A percentile compares a stretch with the other conserved stretches of the same genome.
phyloP scores from a whole-genome alignment of 2,329 filamentous ascomycete species.

The Clathrospora elynae region DNA sequence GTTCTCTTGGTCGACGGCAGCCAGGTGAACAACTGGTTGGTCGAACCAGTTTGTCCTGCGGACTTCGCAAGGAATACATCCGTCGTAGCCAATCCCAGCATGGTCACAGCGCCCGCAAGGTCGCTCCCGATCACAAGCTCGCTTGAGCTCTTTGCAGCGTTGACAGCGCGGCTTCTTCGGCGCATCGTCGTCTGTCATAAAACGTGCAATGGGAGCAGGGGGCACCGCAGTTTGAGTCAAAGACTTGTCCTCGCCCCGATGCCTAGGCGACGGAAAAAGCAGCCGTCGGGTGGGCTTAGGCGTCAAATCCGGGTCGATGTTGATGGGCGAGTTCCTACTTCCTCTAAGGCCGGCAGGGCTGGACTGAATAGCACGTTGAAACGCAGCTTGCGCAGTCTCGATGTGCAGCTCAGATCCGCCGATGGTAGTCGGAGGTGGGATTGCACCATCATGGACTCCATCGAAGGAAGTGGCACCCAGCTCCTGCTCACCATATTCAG shows the following conservation, averaged over 20 bases:
- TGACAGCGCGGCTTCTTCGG: constrained; percentile 32
- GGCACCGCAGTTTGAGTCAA: constrained; percentile 56
- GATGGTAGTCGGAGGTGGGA: constrained; percentile 17
- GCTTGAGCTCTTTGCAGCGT: constrained; percentile 32
- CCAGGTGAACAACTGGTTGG: constrained; percentile 17
- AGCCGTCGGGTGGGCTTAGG: constrained; percentile 70
- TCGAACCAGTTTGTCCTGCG: constrained; percentile 26
- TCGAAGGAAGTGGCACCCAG: constrained; percentile 14
- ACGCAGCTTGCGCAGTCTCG: constrained; percentile 42
- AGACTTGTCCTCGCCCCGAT: constrained; percentile 65
- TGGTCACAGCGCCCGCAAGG: constrained; percentile 31
- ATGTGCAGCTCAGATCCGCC: constrained; percentile 18
- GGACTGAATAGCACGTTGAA: constrained; percentile 63
- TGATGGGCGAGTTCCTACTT: constrained; percentile 54
- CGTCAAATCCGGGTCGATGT: constrained; percentile 58
- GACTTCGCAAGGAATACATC: constrained; percentile 28
- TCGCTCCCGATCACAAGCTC: constrained; percentile 33
- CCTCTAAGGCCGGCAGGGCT: constrained; percentile 62
- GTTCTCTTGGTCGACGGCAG: constrained; percentile 25
- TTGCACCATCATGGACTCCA: constrained; percentile 15
- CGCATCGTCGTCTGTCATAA: constrained; percentile 21
- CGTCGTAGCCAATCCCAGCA: constrained; percentile 28
- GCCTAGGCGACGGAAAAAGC: constrained; percentile 77
- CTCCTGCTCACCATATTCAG: constrained; percentile 28
- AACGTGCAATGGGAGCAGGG: constrained; percentile 8